Evolutionary conservation across 129 eudicot genomes (phyloP).

Genomic region (Lonicera japonica): DNA sequence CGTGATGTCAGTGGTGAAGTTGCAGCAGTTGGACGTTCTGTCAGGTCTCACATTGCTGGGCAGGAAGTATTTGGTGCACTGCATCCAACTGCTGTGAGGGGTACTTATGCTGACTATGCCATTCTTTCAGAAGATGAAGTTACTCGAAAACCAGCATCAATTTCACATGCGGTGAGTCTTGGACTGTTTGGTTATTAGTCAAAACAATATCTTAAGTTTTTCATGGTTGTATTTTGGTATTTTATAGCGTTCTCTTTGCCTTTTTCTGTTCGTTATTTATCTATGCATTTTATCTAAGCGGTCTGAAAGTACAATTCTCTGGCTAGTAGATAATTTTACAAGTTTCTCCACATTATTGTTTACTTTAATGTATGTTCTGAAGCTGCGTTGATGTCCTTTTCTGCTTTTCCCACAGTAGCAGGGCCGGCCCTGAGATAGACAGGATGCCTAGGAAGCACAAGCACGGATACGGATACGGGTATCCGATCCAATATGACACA

Average conservation of each 20-base stretch:
- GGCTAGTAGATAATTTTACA: neutral
- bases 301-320: constrained; percentile 1
- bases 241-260: neutral
- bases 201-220: neutral
- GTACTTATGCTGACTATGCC: constrained; percentile 90
- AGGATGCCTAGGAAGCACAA: no score
- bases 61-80: constrained; percentile 91
- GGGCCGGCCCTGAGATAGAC: no score
- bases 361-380: constrained; percentile 2
- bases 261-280: no score
- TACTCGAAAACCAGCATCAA: constrained; percentile 49
- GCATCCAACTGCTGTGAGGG: constrained; percentile 98
- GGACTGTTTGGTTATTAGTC: constrained; percentile 14
- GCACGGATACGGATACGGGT: no score
- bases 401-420: no score
- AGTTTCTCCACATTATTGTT: neutral
- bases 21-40: constrained; percentile 80
- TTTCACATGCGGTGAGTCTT: constrained; percentile 75
- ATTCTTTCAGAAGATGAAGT: constrained; percentile 84
- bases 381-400: neutral
- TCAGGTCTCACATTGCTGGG: constrained; percentile 58
- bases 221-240: neutral
- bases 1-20: constrained; percentile 97
- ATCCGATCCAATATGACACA: no score
- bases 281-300: neutral